phyloP scores from a whole-genome alignment of 2,329 filamentous ascomycete species.

The Colletotrichum sp. region DNA sequence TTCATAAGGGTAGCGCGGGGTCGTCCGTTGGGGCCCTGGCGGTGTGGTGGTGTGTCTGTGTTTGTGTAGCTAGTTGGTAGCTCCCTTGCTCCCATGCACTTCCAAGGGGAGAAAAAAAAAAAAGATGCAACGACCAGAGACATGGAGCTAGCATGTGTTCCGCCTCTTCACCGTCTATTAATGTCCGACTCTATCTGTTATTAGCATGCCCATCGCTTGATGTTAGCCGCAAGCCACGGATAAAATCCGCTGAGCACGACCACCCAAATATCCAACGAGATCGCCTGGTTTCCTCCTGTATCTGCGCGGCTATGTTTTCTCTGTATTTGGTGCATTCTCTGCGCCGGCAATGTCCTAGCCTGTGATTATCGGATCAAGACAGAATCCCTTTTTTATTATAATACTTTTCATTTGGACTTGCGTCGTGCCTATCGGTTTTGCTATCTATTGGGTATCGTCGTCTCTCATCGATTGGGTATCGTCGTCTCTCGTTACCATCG shows the following conservation, averaged over 20 bases:
- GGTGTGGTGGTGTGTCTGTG: background rate
- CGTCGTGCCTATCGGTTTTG: background rate
- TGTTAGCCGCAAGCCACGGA: background rate
- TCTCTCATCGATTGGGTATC: background rate
- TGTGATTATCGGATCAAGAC: background rate
- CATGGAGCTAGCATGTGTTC: background rate
- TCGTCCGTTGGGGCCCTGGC: slow-evolving; percentile 1
- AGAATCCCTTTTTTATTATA: background rate
- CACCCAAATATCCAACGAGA: background rate
- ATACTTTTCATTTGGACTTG: background rate
- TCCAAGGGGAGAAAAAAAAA: background rate
- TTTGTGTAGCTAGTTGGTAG: background rate
- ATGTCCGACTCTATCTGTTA: background rate
- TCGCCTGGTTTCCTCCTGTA: background rate
- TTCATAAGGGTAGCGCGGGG: slow-evolving; percentile 5
- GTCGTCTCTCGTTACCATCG: too few relatives aligned
- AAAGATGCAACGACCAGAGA: background rate
- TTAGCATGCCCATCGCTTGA: background rate
- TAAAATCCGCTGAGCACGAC: background rate
- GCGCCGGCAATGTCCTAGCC: background rate
- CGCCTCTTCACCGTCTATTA: background rate
- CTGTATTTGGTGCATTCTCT: background rate
- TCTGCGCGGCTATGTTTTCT: background rate
- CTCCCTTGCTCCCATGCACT: background rate
- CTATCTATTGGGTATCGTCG: background rate